phyloP scores from a whole-genome alignment of 2,329 filamentous ascomycete species.

The Colletotrichum shisoi region DNA sequence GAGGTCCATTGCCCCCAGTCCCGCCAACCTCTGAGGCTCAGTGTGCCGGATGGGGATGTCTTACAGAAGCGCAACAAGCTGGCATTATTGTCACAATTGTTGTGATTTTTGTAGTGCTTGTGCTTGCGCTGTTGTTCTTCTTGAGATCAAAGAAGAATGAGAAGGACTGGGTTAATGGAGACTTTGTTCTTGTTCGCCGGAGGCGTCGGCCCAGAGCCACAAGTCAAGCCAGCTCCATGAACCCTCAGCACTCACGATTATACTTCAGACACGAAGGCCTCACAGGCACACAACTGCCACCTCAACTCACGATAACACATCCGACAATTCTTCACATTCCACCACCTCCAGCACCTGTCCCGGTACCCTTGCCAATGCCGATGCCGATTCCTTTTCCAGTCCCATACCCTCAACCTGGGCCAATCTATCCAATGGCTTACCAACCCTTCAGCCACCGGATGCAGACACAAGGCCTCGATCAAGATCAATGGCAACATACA shows the following conservation, averaged over 20 bases:
- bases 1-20: slow-evolving; percentile 10
- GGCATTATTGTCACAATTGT: slow-evolving; percentile 53
- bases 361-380: slow-evolving; percentile 31
- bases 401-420: slow-evolving; percentile 25
- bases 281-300: slow-evolving; percentile 1
- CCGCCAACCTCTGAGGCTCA: slow-evolving; percentile 40
- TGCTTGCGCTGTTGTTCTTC: slow-evolving; percentile 48
- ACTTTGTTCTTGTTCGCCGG: slow-evolving; percentile 29
- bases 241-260: slow-evolving; percentile 13
- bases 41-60: slow-evolving; percentile 50
- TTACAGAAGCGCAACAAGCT: slow-evolving; percentile 49
- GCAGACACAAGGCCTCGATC: not conserved
- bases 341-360: slow-evolving; percentile 26
- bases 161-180: slow-evolving; percentile 20
- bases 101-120: slow-evolving; percentile 44
- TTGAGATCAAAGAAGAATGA: slow-evolving; percentile 30
- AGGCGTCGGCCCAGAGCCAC: slow-evolving; percentile 12
- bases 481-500: not conserved
- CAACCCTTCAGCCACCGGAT: slow-evolving; percentile 27
- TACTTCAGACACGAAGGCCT: slow-evolving; percentile 30
- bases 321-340: slow-evolving; percentile 18
- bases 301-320: not conserved
- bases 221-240: slow-evolving; percentile 8
- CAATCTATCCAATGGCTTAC: slow-evolving; percentile 41
- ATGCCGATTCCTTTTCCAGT: slow-evolving; percentile 17